These are phyloP conservation scores for Pythium rhizo-oryzae DNA, from an alignment of 352 stramenopile species.

Conservation along the genomic window DNA sequence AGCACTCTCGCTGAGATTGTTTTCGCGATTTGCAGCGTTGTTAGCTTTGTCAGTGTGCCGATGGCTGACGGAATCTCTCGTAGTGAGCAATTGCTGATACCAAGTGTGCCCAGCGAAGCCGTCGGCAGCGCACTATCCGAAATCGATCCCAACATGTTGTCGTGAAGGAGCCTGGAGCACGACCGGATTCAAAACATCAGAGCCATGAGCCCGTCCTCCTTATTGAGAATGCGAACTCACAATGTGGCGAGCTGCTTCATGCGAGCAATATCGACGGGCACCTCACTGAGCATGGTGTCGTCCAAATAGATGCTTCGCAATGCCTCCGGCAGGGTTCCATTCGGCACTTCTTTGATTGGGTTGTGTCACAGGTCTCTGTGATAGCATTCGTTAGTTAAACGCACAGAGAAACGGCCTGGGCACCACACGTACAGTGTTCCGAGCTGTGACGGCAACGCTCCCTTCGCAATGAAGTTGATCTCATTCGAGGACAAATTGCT, in stretches of 20 bases:
- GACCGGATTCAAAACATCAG: not conserved
- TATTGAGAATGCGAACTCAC: not conserved
- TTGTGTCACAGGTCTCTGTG: not conserved
- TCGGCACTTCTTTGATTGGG: not conserved
- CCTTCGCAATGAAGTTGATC: not conserved
- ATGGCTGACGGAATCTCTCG: not conserved
- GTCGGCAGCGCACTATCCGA: not conserved
- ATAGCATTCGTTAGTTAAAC: no score
- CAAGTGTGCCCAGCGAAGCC: not conserved
- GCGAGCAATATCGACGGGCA: not conserved
- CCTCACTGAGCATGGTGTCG: not conserved
- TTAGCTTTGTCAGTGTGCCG: not conserved
- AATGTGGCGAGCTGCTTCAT: not conserved
- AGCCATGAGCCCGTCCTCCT: not conserved
- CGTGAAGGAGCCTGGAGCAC: not conserved
- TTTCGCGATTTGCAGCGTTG: not conserved
- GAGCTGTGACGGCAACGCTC: not conserved
- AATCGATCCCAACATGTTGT: not conserved
- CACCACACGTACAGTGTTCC: not conserved
- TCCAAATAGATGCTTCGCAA: not conserved
- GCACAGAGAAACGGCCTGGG: not conserved
- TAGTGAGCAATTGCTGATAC: not conserved
- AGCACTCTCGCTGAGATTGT: not conserved
- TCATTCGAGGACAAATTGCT: slow-evolving; percentile 2
- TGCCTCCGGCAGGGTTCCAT: not conserved